Evolutionary conservation across 345 rosid genomes (phyloP).

Genomic region (Populus euphratica): DNA sequence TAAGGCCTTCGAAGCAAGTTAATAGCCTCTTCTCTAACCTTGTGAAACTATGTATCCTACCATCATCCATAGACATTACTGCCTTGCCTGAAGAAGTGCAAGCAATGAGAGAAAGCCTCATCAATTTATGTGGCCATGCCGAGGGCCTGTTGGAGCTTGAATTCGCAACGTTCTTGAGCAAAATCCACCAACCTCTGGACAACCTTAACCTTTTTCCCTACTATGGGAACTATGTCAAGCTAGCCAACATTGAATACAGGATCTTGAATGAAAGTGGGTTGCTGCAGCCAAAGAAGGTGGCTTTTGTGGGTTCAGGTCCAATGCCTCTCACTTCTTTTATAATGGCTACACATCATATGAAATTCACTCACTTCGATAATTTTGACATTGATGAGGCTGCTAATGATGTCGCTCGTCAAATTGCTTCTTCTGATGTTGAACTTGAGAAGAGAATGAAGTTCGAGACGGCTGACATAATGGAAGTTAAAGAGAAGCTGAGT

Average conservation of each 20-base stretch:
- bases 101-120: slow-evolving; percentile 27
- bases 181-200: slow-evolving; percentile 23
- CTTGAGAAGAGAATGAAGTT: slow-evolving; percentile 39
- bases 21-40: slow-evolving; percentile 26
- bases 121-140: slow-evolving; percentile 28
- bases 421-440: slow-evolving; percentile 25
- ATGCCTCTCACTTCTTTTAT: slow-evolving; percentile 43
- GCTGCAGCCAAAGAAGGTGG: slow-evolving; percentile 31
- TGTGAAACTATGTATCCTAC: slow-evolving; percentile 23
- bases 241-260: slow-evolving; percentile 26
- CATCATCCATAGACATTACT: slow-evolving; percentile 22
- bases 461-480: slow-evolving; percentile 26
- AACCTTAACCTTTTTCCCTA: slow-evolving; percentile 36
- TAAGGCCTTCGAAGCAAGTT: slow-evolving; percentile 28
- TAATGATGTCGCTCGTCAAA: slow-evolving; percentile 22
- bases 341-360: slow-evolving; percentile 38
- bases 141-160: slow-evolving; percentile 42
- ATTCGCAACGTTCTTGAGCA: slow-evolving; percentile 28
- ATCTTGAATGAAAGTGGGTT: slow-evolving; percentile 26
- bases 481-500: slow-evolving; percentile 26
- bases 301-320: slow-evolving; percentile 45
- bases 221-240: slow-evolving; percentile 36
- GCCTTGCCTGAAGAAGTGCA: slow-evolving; percentile 15
- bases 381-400: slow-evolving; percentile 34
- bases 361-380: slow-evolving; percentile 30